These are phyloP conservation scores for Ustilago xerochloae DNA, from an alignment of 1,284 basidiomycete species.

Conservation along the genomic window DNA sequence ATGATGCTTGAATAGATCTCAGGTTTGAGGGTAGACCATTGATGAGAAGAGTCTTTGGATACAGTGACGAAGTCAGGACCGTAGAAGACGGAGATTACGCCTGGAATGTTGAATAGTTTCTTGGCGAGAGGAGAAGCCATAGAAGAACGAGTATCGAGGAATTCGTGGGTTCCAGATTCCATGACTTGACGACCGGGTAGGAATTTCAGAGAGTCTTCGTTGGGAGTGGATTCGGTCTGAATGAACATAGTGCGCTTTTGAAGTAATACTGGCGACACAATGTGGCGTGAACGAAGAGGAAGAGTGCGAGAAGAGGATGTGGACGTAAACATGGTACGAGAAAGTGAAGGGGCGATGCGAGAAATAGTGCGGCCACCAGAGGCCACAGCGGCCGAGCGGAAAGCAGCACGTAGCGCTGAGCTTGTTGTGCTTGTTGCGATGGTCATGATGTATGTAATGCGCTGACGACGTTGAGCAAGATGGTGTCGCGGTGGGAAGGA, in stretches of 20 bases:
- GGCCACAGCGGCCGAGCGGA: slow-evolving; percentile 4
- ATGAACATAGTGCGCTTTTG: slow-evolving; percentile 60
- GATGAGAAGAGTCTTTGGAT: slow-evolving; percentile 85
- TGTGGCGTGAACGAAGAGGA: neutral
- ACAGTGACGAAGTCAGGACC: slow-evolving; percentile 98
- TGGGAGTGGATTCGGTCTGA: slow-evolving; percentile 90
- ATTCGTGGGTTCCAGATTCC: slow-evolving; percentile 85
- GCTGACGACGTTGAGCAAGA: neutral
- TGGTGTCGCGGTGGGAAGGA: too few species aligned
- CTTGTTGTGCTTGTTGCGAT: slow-evolving; percentile 17
- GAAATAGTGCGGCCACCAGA: slow-evolving; percentile 7
- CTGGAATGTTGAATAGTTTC: slow-evolving; percentile 90
- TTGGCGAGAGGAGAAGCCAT: slow-evolving; percentile 86
- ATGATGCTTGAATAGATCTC: slow-evolving; percentile 97
- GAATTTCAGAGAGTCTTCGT: slow-evolving; percentile 97
- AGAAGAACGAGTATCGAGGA: slow-evolving; percentile 77
- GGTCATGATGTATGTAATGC: slow-evolving; percentile 17
- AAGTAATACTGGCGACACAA: neutral
- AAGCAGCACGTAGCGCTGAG: slow-evolving; percentile 14
- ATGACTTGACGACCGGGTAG: slow-evolving; percentile 92
- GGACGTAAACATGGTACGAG: slow-evolving; percentile 27
- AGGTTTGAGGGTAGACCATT: slow-evolving; percentile 94
- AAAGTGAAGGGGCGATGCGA: slow-evolving; percentile 1
- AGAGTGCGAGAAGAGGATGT: slow-evolving; percentile 4
- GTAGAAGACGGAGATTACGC: slow-evolving; percentile 88